A percentile compares a stretch with the other conserved stretches of the same genome.
Conservation (phyloP, 371 early-diverging fungal genomes). For the Actinomortierella ambigua region DNA sequence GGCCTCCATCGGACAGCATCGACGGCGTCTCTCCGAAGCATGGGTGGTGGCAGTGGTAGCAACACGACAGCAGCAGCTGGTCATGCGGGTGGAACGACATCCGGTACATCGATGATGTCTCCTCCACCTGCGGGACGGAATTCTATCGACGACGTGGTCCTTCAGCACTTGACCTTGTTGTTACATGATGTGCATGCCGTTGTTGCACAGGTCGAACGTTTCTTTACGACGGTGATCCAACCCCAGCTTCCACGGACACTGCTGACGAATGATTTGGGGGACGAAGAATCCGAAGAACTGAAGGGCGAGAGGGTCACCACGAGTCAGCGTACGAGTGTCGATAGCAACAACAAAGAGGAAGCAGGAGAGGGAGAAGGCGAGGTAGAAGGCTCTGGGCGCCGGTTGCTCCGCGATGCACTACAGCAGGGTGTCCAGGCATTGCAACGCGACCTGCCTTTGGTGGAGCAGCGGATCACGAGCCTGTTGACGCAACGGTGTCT, state of each 20-base stretch:
- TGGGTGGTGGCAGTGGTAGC: no score
- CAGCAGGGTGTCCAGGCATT: constrained; percentile 19
- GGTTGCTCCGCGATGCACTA: constrained; percentile 19
- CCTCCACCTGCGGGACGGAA: constrained; percentile 14
- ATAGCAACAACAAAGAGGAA: no score
- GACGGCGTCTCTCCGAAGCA: no score
- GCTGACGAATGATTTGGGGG: no score
- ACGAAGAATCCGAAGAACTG: no score
- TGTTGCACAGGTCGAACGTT: constrained; percentile 7
- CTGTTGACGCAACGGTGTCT: constrained; percentile 59
- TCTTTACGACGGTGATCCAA: constrained; percentile 24
- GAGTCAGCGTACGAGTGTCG: no score
- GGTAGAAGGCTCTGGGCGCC: no score
- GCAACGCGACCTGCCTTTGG: constrained; percentile 45
- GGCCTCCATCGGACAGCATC: no score
- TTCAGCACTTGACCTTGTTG: constrained; percentile 34
- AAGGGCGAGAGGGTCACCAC: no score
- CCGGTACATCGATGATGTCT: constrained; percentile 1
- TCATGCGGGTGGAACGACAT: not conserved
- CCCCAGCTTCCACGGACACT: constrained; percentile 20
- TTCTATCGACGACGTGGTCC: constrained; percentile 19
- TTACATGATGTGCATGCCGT: constrained; percentile 31
- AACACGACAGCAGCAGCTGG: constrained; percentile 20
- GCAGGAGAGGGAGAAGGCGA: no score
- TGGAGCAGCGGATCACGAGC: constrained; percentile 52